These are phyloP conservation scores for Agaricus blazei DNA, from an alignment of 768 basidiomycete genomes.

Conservation along the genomic window DNA sequence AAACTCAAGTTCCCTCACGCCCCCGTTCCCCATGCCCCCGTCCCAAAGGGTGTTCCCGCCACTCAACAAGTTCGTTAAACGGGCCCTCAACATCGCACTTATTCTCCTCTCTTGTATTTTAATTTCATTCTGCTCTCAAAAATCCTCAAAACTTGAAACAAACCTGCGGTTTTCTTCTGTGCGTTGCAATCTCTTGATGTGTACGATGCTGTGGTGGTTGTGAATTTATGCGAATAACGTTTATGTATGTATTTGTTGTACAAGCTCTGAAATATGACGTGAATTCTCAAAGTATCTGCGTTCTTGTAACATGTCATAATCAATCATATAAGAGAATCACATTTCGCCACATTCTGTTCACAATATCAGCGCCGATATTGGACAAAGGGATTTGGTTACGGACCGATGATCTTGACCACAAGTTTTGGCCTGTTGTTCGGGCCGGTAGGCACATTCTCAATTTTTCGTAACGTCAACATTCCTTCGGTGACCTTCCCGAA, in stretches of 20 bases:
- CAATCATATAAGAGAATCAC: slow-evolving; percentile 23
- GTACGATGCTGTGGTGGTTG: no score
- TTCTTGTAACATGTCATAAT: no score
- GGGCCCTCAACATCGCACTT: background rate
- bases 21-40: slow-evolving; percentile 63
- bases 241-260: no score
- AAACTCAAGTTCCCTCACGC: slow-evolving; percentile 61
- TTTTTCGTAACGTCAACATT: slow-evolving; percentile 92
- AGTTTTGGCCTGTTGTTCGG: slow-evolving; percentile 88
- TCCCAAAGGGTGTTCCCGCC: slow-evolving; percentile 45
- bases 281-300: no score
- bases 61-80: slow-evolving; percentile 41
- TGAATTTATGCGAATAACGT: no score
- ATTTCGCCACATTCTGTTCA: slow-evolving; percentile 54
- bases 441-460: slow-evolving; percentile 93
- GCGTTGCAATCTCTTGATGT: no score
- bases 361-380: background rate
- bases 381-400: slow-evolving; percentile 16
- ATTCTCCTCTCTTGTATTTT: background rate
- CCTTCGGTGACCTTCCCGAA: slow-evolving; percentile 90
- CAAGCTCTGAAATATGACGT: no score
- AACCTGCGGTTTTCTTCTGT: no score
- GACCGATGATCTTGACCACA: slow-evolving; percentile 82
- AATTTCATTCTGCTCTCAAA: no score
- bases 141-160: no score